phyloP scores from a whole-genome alignment of 345 rosid genomes.

The Hibiscus mutabilis region DNA sequence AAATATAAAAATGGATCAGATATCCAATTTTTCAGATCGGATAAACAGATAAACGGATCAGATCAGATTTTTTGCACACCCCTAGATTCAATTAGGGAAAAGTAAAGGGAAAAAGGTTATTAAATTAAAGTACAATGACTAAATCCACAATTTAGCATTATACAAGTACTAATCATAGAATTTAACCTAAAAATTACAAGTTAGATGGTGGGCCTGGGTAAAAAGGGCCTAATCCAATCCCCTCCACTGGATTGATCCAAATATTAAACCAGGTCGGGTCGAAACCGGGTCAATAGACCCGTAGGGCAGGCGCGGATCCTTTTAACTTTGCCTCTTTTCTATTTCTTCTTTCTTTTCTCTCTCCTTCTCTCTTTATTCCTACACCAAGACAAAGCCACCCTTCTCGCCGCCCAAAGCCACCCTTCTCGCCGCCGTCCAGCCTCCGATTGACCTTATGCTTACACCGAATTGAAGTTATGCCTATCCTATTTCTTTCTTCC shows the following conservation, averaged over 20 bases:
- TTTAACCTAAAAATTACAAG: background rate
- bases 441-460: background rate
- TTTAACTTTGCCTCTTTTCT: background rate
- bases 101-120: background rate
- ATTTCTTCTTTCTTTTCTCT: background rate
- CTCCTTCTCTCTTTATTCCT: background rate
- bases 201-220: too few species aligned
- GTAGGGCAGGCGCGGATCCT: background rate
- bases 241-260: too few species aligned
- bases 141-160: background rate
- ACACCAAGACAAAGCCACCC: background rate
- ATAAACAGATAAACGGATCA: too few species aligned
- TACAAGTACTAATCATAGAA: too few species aligned
- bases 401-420: background rate
- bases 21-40: too few species aligned
- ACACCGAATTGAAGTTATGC: background rate
- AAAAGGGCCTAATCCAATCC: background rate
- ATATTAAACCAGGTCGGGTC: too few species aligned
- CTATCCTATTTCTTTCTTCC: background rate
- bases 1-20: too few species aligned
- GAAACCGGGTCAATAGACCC: background rate
- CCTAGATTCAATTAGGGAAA: slow-evolving; percentile 18
- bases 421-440: background rate
- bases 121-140: background rate
- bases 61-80: too few species aligned